Base-by-base conservation (phyloP, 2,329 filamentous ascomycete genomes). In the Xylaria sp. region DNA sequence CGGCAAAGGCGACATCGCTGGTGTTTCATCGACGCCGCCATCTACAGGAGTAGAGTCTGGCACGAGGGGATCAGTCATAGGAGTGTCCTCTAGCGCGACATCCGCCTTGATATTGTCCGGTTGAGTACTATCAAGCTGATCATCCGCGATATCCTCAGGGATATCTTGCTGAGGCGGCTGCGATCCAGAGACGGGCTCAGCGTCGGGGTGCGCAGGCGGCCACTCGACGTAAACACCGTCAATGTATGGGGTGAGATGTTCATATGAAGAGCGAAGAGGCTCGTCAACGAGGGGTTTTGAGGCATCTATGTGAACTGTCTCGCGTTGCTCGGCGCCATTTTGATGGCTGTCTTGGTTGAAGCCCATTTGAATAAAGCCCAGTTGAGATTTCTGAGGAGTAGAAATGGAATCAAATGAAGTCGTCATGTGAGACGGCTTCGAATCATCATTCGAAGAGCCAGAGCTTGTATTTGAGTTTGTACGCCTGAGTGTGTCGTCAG, bases 401-500 rank as follows among this genome's bases (percentile, higher is more conserved):
- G 42, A 54, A 5, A 50, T 51, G 40, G 54, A 60, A 23, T 66
- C 60, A 32, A 69, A 32, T 4, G 72, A 64, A 35, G 42, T 47
- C 29, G 58, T 60, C 55, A 66, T 63, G 18, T 61, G 65, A 27
- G 69, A 59, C 37, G 50, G 63, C 58, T 72, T 74, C n/a, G 67
- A 70, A 50, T 72, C 73, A 27, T 74, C 69, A 57, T 67, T 71
- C 13, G 75, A 78, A 27, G 75, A 74, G 35, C 72, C 68, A 23
- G 76, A 74, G 54, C 73, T 77, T 9, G 73, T 75, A 23, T 75
- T 74, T 54, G 76, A 75, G 60, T 68, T 75, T n/a, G 74, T 75
- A 21, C 76, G 76, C 60, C 73, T 77, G 16, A 80, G 79, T 8
- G 78, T 77, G 18, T 77, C 78, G 37, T 77, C 78, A 3, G 78